Evolutionary conservation across 1,284 basidiomycete species (phyloP).

Genomic region (Coriolopsis trogii): DNA sequence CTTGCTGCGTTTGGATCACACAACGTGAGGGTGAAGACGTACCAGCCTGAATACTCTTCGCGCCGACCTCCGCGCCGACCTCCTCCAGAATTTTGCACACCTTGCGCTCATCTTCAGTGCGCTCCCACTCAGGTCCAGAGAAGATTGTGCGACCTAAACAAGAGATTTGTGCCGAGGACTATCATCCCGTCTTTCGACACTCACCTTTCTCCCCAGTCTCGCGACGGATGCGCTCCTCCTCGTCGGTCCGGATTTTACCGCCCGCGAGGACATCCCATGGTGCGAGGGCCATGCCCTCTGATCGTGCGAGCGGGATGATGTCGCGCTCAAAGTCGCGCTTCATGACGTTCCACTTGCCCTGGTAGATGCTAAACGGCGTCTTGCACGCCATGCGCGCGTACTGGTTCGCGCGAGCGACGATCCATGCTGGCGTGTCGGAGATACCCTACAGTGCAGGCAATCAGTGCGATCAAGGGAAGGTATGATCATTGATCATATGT

Average conservation of each 20-base stretch:
- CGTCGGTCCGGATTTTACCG: constrained; percentile 33
- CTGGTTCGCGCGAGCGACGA: constrained; percentile 52
- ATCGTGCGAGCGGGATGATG: constrained; percentile 55
- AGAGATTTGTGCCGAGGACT: neutral
- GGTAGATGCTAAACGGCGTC: constrained; percentile 58
- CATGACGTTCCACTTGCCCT: constrained; percentile 55
- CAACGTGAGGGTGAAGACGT: neutral
- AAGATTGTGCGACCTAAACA: constrained; percentile 13
- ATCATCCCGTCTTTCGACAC: no score
- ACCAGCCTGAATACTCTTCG: constrained; percentile 24
- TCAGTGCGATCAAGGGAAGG: constrained; percentile 22
- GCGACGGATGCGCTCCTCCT: constrained; percentile 26
- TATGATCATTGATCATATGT: constrained; percentile 13
- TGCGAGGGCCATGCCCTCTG: constrained; percentile 28
- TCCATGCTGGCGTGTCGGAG: constrained; percentile 55
- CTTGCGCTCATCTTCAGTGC: constrained; percentile 25
- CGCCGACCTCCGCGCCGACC: constrained; percentile 27
- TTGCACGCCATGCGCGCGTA: constrained; percentile 50
- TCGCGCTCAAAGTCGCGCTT: constrained; percentile 57
- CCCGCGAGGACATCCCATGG: constrained; percentile 36
- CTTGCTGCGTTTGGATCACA: neutral
- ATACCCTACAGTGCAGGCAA: constrained; percentile 27
- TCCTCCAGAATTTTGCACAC: constrained; percentile 29
- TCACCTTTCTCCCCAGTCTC: constrained; percentile 25
- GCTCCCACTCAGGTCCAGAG: constrained; percentile 26